Base-by-base conservation (phyloP, 2,329 filamentous ascomycete species). In the Neonectria faginata region DNA sequence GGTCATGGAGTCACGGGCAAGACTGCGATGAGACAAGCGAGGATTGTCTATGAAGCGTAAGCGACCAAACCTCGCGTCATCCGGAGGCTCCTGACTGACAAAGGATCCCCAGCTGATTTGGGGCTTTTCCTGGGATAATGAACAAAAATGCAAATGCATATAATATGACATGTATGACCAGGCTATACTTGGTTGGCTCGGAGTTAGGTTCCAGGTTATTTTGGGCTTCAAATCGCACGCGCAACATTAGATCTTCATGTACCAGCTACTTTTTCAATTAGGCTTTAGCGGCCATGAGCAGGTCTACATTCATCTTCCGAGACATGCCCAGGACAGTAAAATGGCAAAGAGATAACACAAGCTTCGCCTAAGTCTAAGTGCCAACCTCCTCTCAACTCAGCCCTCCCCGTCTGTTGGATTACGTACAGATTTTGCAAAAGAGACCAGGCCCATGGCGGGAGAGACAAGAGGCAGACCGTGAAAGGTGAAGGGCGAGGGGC, bases 311-410 rank as follows among this genome's bases (percentile, higher is more conserved):
- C 58, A 44, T 73, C 27, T 72, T 69, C 60, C 63, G 52, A 65
- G 69, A 70, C 64, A 72, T 69, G 67, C 58, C 62, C 58, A 57
- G 60, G 66, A 68, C 51, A 69, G 72, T 65, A 65, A 69, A 69
- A 65, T 64, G 54, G 57, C 57, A 66, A 66, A 64, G 52, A 61
- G 44, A 65, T 55, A 57, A 57, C 59, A 66, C 64, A 65, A 56
- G 50, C 53, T 60, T 55, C 58, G 57, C 62, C 59, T 54, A 45
- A 64, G 48, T 57, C 61, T 64, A 70, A 67, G 65, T 70, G 64
- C 60, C 57, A 58, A 39, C 56, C 56, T 57, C 33, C 47, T 57
- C 33, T 41, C 50, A 55, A 51, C 55, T 59, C 55, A 31, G 59
- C 36, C 61, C 20, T 56, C 56, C 56, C 42, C 51, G 16, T 44